Evolutionary conservation across 345 rosid genomes (phyloP).

Genomic region (Rhodamnia rubescens): DNA sequence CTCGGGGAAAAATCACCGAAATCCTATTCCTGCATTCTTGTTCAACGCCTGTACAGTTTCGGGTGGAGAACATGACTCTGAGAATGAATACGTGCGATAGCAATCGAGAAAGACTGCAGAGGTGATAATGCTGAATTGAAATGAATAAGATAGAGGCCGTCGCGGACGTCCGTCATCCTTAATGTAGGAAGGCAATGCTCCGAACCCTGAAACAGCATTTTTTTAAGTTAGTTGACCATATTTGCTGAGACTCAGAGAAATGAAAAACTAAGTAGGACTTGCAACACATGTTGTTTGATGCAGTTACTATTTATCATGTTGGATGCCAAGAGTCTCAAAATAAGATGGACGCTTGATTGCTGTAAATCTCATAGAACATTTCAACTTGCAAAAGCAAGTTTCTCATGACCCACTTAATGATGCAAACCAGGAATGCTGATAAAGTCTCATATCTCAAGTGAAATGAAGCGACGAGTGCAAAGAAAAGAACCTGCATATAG

Average conservation of each 20-base stretch:
- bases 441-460: not conserved
- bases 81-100: constrained; percentile 69
- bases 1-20: not conserved
- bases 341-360: not conserved
- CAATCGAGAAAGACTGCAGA: constrained; percentile 73
- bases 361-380: not conserved
- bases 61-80: constrained; percentile 45
- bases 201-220: constrained; percentile 33
- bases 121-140: constrained; percentile 60
- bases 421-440: not conserved
- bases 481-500: constrained; percentile 36
- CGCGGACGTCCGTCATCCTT: constrained; percentile 59
- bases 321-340: not conserved
- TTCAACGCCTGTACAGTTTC: constrained; percentile 17
- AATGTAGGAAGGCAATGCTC: constrained; percentile 35
- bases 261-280: not conserved
- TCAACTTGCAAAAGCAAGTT: not conserved
- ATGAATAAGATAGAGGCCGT: constrained; percentile 62
- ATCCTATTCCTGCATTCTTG: not conserved
- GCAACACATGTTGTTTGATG: not conserved
- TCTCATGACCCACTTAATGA: not conserved
- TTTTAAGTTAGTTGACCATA: not conserved
- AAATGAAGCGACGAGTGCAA: not conserved
- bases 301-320: not conserved
- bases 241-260: not conserved